A percentile compares a stretch with the other conserved stretches of the same genome.
Evolutionary conservation across 257 asterid species (phyloP).

Genomic region (Primulina eburnea): DNA sequence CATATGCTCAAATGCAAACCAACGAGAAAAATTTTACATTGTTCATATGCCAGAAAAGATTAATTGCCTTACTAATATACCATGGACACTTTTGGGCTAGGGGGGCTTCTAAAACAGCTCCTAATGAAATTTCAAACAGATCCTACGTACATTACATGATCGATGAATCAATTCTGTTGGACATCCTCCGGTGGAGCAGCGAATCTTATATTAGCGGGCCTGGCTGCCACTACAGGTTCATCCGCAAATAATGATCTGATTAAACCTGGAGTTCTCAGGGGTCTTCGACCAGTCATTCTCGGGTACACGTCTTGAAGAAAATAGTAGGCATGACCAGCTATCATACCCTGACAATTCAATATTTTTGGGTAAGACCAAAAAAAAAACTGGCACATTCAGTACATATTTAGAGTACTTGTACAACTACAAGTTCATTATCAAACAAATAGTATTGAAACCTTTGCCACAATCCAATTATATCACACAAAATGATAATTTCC

Average conservation of each 20-base stretch:
- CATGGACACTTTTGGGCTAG: constrained; percentile 18
- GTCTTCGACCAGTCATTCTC: constrained; percentile 84
- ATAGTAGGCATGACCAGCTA: constrained; percentile 96
- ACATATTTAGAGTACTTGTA: neutral
- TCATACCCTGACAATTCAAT: constrained; percentile 69
- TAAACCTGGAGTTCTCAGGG: constrained; percentile 75
- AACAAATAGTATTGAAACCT: too few species aligned
- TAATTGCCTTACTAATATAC: neutral
- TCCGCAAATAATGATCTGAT: constrained; percentile 78
- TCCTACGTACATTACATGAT: constrained; percentile 16
- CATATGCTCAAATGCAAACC: neutral
- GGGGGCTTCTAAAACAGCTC: constrained; percentile 19
- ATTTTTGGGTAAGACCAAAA: neutral
- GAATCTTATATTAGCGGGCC: constrained; percentile 76
- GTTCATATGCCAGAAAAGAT: constrained; percentile 10
- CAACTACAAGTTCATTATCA: neutral
- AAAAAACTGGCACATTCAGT: neutral
- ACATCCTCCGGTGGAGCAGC: constrained; percentile 79
- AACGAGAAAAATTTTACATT: too few species aligned
- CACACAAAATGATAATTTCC: neutral
- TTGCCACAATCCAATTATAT: neutral
- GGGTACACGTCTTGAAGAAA: constrained; percentile 93
- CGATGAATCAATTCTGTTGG: constrained; percentile 29
- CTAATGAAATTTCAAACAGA: constrained; percentile 14
- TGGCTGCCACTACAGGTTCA: constrained; percentile 81